A percentile compares a stretch with the other conserved stretches of the same genome.
These are phyloP conservation scores for Bruguiera hainesii DNA, from an alignment of 441 rosid species.

Conservation along the genomic window DNA sequence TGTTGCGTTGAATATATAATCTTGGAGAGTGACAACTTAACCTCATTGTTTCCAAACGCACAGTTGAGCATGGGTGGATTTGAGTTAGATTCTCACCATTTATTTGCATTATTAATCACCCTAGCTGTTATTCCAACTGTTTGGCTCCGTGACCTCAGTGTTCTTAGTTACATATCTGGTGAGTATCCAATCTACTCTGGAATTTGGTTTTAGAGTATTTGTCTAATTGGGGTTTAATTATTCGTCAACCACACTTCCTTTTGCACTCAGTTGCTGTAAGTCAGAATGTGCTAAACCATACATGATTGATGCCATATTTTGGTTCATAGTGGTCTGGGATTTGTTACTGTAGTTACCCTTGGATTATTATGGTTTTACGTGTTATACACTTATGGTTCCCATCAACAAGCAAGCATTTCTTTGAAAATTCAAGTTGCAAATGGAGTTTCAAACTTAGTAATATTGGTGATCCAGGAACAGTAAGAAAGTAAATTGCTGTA, in stretches of 20 bases:
- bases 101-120: constrained; percentile 67
- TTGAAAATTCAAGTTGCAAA: too few species aligned
- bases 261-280: background rate
- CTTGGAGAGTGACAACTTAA: constrained; percentile 78
- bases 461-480: too few species aligned
- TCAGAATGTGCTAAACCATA: background rate
- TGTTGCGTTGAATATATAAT: constrained; percentile 88
- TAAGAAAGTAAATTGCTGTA: too few species aligned
- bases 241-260: background rate
- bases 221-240: background rate
- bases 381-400: too few species aligned
- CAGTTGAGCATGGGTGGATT: constrained; percentile 51
- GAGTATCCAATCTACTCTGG: constrained; percentile 14
- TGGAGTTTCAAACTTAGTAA: too few species aligned
- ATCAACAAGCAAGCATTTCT: too few species aligned
- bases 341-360: background rate
- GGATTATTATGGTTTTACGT: too few species aligned
- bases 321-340: too few species aligned
- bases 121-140: constrained; percentile 85
- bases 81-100: constrained; percentile 46
- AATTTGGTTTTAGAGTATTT: constrained; percentile 4
- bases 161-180: constrained; percentile 92
- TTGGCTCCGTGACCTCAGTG: constrained; percentile 84
- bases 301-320: background rate
- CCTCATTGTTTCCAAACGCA: constrained; percentile 83